Evolutionary conservation across 176 grass and related monocot species (phyloP).

Genomic region (Aechmea fasciata): DNA sequence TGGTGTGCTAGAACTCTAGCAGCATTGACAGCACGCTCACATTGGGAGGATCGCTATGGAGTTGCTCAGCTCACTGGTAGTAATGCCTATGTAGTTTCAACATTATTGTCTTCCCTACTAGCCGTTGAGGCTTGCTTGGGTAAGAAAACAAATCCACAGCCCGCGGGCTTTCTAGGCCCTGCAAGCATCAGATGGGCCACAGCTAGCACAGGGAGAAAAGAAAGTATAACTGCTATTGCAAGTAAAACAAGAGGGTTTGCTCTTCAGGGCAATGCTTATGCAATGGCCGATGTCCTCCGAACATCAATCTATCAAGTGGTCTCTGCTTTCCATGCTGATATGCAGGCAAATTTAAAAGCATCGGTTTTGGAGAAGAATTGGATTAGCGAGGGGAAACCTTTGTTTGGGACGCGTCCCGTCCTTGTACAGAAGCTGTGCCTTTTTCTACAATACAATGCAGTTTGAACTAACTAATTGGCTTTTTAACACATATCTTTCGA

Average conservation of each 20-base stretch:
- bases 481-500: too few relatives aligned
- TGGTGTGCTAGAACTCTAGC: constrained; percentile 76
- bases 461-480: constrained; percentile 30
- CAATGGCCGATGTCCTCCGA: constrained; percentile 64
- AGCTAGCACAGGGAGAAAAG: constrained; percentile 45
- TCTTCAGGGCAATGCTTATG: constrained; percentile 56
- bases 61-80: constrained; percentile 84
- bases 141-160: constrained; percentile 61
- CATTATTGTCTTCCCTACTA: constrained; percentile 64
- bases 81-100: constrained; percentile 67
- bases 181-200: constrained; percentile 53
- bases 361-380: constrained; percentile 76
- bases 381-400: constrained; percentile 67
- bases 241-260: constrained; percentile 29
- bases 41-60: constrained; percentile 68
- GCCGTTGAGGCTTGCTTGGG: constrained; percentile 77
- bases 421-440: constrained; percentile 75
- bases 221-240: constrained; percentile 34
- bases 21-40: constrained; percentile 56
- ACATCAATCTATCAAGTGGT: constrained; percentile 80
- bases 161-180: constrained; percentile 34
- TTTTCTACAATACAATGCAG: constrained; percentile 65
- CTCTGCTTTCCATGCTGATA: constrained; percentile 61
- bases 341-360: constrained; percentile 65
- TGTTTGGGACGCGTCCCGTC: constrained; percentile 60